These are phyloP conservation scores for Stereum hirsutum DNA, from an alignment of 1,284 basidiomycete genomes.

Conservation along the genomic window DNA sequence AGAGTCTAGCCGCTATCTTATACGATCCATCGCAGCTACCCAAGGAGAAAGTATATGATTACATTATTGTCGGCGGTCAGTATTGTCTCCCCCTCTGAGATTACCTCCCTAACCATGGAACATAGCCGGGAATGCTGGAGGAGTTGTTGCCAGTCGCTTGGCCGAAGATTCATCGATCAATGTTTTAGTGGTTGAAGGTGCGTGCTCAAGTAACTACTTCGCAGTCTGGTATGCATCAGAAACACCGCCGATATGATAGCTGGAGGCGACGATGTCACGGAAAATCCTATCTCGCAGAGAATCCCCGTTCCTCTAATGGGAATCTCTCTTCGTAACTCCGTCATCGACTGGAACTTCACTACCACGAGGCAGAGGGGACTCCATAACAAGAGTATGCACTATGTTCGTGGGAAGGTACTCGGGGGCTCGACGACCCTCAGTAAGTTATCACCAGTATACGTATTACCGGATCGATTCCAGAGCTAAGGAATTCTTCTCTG, in stretches of 20 bases:
- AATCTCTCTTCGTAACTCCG: not conserved
- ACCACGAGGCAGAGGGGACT: conserved; percentile 13
- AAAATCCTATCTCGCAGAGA: not conserved
- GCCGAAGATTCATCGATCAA: not conserved
- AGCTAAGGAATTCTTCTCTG: not conserved
- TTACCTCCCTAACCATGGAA: not conserved
- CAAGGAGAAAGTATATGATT: not conserved
- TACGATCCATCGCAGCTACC: not conserved
- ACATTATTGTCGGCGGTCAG: not conserved
- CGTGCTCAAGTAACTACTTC: not conserved
- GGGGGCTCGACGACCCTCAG: conserved; percentile 16
- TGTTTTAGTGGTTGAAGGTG: not conserved
- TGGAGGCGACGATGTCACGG: not conserved
- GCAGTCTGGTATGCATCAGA: not conserved
- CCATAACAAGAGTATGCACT: conserved; percentile 9
- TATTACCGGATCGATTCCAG: too few relatives aligned
- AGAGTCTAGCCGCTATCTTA: not conserved
- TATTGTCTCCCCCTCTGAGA: not conserved
- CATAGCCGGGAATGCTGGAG: not conserved
- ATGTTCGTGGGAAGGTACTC: conserved; percentile 13
- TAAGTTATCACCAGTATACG: conserved; percentile 7
- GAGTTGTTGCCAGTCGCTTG: not conserved
- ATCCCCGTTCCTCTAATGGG: not conserved
- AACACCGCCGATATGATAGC: not conserved
- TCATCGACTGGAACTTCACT: conserved; percentile 16